Evolutionary conservation across 495 filamentous ascomycete species (phyloP).

Genomic region (Penicillium odoratum): DNA sequence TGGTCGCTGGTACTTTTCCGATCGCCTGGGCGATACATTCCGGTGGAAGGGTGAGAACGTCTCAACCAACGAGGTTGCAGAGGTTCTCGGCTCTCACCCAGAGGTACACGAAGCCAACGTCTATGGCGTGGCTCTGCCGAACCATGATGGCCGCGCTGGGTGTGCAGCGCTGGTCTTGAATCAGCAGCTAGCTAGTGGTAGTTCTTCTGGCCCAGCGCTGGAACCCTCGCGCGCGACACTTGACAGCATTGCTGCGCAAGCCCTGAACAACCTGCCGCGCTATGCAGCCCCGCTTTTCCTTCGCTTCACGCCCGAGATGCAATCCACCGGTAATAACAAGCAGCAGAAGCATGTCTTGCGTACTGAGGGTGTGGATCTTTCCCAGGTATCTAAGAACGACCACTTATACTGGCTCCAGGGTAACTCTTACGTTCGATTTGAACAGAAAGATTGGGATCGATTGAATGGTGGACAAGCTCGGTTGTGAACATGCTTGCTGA

Average conservation of each 20-base stretch:
- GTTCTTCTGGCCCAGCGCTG: constrained; percentile 22
- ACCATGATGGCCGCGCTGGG: constrained; percentile 84
- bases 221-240: constrained; percentile 46
- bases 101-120: constrained; percentile 79
- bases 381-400: constrained; percentile 54
- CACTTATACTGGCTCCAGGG: constrained; percentile 68
- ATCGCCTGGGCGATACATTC: constrained; percentile 92
- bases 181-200: constrained; percentile 37
- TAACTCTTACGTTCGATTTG: constrained; percentile 67
- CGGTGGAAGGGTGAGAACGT: constrained; percentile 97
- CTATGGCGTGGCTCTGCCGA: constrained; percentile 79
- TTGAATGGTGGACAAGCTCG: constrained; percentile 68
- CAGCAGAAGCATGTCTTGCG: constrained; percentile 73
- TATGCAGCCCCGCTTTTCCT: constrained; percentile 82
- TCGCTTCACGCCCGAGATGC: constrained; percentile 59
- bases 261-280: constrained; percentile 58
- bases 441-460: constrained; percentile 63
- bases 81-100: constrained; percentile 66
- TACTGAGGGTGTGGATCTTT: constrained; percentile 71
- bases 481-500: constrained; percentile 43
- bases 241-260: constrained; percentile 59
- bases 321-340: constrained; percentile 83
- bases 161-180: constrained; percentile 71
- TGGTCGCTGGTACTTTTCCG: constrained; percentile 79
- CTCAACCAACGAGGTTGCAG: constrained; percentile 73